A percentile compares a stretch with the other conserved stretches of the same genome.
Evolutionary conservation across 2,329 filamentous ascomycete genomes (phyloP).

Genomic region (Pyrenochaeta sp.): DNA sequence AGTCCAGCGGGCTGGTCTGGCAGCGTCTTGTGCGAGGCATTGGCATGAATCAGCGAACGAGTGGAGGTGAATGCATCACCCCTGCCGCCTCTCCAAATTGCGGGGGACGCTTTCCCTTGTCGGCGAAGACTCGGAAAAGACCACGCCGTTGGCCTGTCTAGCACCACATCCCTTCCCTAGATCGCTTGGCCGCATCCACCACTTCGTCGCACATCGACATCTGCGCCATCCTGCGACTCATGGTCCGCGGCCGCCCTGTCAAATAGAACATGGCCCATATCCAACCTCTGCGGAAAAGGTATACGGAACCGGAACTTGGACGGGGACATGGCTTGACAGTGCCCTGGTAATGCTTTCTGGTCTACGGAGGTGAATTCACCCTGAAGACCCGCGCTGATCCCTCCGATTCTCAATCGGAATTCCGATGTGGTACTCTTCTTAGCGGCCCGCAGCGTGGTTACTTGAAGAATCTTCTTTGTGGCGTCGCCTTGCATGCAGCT

Average conservation of each 20-base stretch:
- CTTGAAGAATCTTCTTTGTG: neutral
- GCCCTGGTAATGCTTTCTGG: too few relatives aligned
- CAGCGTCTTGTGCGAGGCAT: too few relatives aligned
- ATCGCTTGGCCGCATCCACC: slow-evolving; percentile 9
- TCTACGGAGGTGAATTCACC: too few relatives aligned
- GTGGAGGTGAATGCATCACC: slow-evolving; percentile 17
- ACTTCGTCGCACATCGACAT: slow-evolving; percentile 3
- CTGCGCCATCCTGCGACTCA: neutral
- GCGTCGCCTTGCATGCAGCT: neutral
- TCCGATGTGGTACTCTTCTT: too few relatives aligned
- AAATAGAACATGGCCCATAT: neutral
- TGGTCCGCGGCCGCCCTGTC: slow-evolving; percentile 1
- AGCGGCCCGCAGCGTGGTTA: slow-evolving; percentile 1
- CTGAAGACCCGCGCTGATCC: too few relatives aligned
- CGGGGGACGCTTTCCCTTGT: slow-evolving; percentile 22
- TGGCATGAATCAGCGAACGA: slow-evolving; percentile 15
- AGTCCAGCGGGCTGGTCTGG: neutral
- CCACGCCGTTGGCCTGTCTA: slow-evolving; percentile 13
- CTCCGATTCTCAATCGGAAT: too few relatives aligned
- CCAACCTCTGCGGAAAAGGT: neutral
- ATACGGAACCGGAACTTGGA: too few relatives aligned
- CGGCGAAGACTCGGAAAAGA: slow-evolving; percentile 27
- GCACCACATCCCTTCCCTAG: slow-evolving; percentile 11
- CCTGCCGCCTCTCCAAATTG: slow-evolving; percentile 12
- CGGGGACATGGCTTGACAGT: too few relatives aligned